Conservation (phyloP, 2,329 filamentous ascomycete genomes). For the Corinectria fuckeliana region DNA sequence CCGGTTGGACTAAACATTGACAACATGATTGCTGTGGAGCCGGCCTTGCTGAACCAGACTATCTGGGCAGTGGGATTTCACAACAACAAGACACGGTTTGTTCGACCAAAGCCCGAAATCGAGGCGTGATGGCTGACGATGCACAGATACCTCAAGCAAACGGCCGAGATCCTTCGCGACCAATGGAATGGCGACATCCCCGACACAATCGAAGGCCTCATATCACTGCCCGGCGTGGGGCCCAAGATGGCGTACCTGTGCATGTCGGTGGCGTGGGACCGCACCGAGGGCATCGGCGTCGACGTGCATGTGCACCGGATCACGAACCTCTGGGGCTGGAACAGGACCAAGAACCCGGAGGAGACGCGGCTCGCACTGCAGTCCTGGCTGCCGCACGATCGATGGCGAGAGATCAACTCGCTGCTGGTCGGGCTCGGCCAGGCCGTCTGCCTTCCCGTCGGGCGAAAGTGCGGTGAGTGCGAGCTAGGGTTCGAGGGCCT, state of each 20-base stretch:
- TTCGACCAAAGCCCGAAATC: neutral
- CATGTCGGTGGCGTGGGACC: conserved; percentile 73
- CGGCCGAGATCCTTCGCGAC: conserved; percentile 76
- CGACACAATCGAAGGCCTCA: conserved; percentile 75
- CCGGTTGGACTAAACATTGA: conserved; percentile 70
- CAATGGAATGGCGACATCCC: conserved; percentile 79
- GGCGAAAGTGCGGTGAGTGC: conserved; percentile 84
- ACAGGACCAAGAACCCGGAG: conserved; percentile 81
- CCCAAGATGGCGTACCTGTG: conserved; percentile 96
- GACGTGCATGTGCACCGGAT: conserved; percentile 96
- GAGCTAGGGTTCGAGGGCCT: conserved; percentile 77
- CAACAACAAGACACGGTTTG: conserved; percentile 83
- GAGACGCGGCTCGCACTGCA: conserved; percentile 79
- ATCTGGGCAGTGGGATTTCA: conserved; percentile 91
- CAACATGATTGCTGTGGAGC: conserved; percentile 76
- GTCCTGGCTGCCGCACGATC: conserved; percentile 81
- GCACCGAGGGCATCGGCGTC: conserved; percentile 81
- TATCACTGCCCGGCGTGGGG: conserved; percentile 82
- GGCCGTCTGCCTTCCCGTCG: conserved; percentile 82
- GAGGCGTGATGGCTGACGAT: conserved; percentile 23
- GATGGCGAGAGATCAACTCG: conserved; percentile 92
- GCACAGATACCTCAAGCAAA: conserved; percentile 69
- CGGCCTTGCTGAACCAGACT: conserved; percentile 70
- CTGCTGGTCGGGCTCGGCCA: conserved; percentile 89
- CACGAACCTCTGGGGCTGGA: conserved; percentile 93